A percentile compares a stretch with the other conserved stretches of the same genome.
Evolutionary conservation across 1,284 basidiomycete species (phyloP).

Genomic region (Trichosporon asahii): DNA sequence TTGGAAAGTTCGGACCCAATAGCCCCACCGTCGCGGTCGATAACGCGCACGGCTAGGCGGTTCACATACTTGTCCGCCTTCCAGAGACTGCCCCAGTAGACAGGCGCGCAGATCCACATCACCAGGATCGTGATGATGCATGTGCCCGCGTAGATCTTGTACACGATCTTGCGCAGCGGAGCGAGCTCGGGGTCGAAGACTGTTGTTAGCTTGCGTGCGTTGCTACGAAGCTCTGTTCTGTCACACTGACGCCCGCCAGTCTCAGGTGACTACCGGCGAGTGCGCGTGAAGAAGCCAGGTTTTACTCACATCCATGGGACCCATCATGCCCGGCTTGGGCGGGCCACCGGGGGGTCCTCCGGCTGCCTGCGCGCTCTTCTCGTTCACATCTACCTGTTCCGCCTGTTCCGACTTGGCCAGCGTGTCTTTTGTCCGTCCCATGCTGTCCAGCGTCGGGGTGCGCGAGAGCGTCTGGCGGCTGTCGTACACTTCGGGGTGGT

Average conservation of each 20-base stretch:
- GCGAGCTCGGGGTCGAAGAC: conserved; percentile 40
- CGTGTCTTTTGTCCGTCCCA: background rate
- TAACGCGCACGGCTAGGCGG: conserved; percentile 54
- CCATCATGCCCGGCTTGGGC: background rate
- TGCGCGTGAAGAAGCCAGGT: no score
- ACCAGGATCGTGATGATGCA: conserved; percentile 37
- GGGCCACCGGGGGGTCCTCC: background rate
- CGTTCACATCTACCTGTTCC: background rate
- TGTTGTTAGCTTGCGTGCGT: conserved; percentile 16
- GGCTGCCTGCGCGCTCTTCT: background rate
- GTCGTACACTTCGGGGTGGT: background rate
- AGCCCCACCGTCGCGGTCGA: conserved; percentile 54
- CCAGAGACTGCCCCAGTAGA: conserved; percentile 56
- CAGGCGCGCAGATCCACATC: conserved; percentile 46
- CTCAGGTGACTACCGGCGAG: no score
- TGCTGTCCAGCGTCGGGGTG: background rate
- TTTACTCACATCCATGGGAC: conserved; percentile 26
- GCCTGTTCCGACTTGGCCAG: background rate
- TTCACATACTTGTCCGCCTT: conserved; percentile 46
- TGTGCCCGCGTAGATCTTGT: conserved; percentile 39
- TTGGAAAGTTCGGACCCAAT: conserved; percentile 49
- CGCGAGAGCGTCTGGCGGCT: background rate
- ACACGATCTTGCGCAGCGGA: conserved; percentile 33
- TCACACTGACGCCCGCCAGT: no score
- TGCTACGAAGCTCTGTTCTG: no score